Conservation (phyloP, 768 basidiomycete species). For the Tephrocybe rancida region DNA sequence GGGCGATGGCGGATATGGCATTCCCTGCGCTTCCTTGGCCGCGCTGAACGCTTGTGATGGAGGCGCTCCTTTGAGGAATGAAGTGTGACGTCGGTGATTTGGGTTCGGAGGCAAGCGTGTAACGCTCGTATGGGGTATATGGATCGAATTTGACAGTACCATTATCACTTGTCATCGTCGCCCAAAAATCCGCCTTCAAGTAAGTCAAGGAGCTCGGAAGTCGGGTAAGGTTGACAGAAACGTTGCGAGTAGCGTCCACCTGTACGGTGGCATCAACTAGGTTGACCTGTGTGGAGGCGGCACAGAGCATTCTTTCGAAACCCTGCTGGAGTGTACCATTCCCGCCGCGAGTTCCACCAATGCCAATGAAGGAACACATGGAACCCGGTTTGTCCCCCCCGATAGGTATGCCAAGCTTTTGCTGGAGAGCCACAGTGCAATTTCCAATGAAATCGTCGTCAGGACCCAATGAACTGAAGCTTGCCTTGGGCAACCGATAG, state of each 20-base stretch:
- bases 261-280: constrained; percentile 18
- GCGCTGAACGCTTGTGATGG: background rate
- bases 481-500: background rate
- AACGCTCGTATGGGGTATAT: constrained; percentile 9
- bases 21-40: constrained; percentile 13
- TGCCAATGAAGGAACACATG: constrained; percentile 14
- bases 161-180: background rate
- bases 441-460: constrained; percentile 10
- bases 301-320: constrained; percentile 18
- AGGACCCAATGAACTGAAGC: background rate
- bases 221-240: constrained; percentile 14
- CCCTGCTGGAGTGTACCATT: constrained; percentile 1
- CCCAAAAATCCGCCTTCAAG: constrained; percentile 14
- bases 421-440: constrained; percentile 11
- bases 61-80: background rate
- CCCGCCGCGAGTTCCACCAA: constrained; percentile 10
- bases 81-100: constrained; percentile 7
- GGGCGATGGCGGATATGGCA: background rate
- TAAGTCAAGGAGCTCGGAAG: constrained; percentile 18
- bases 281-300: constrained; percentile 19
- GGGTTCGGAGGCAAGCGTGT: constrained; percentile 11
- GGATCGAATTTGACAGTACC: background rate
- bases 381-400: background rate
- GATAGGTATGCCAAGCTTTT: constrained; percentile 5
- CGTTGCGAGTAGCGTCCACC: background rate